Base-by-base conservation (phyloP, 1,284 basidiomycete genomes). In the Microbotryomycetes sp. region DNA sequence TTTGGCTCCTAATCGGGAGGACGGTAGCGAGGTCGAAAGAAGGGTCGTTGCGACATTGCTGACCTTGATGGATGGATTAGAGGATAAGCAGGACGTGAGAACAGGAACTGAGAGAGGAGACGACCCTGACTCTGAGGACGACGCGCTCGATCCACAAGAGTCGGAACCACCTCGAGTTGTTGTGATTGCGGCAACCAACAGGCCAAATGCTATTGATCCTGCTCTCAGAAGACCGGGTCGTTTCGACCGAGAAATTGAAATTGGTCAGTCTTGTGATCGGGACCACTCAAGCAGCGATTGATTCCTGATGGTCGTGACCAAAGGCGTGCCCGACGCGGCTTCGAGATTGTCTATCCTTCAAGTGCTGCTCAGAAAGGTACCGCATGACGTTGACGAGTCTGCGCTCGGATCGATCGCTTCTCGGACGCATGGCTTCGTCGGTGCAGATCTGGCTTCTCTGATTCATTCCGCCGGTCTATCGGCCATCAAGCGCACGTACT, bases 221-320 rank as follows among this genome's bases (percentile, higher is more conserved):
- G 96, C 96, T 0, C 78, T 99, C 47, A 80, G 96, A 54, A 79
- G 96, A 31, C 96, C 96, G 3, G 96, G 96, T 2, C 80, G 96
- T 64, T 94, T 99, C 71, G 96, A 99, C 75, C 81, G 91, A 65
- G 96, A 98, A 76, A 90, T 99, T 48, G 96, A 99, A 75, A 93
- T 98, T 68, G 94, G 91, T 85, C 64, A 67, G 79, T 72, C 0
- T 11, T 23, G 13, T 52, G 16, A 13, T 26, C 21, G 23, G 4
- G 35, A 18, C n/a, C 41, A 59, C 4, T 51, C 47, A 26, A 5
- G 21, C n/a, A 26, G 45, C 4, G 6, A 54, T 49, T 24, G 13
- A 5, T 29, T 50, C 5, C 26, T 46, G n/a, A 35, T 41, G 18
- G 41, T 23, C 53, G 13, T 45, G 47, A 51, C 6, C 69, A 9